Base-by-base conservation (phyloP, 768 basidiomycete genomes). In the Leccinum ochraceum region DNA sequence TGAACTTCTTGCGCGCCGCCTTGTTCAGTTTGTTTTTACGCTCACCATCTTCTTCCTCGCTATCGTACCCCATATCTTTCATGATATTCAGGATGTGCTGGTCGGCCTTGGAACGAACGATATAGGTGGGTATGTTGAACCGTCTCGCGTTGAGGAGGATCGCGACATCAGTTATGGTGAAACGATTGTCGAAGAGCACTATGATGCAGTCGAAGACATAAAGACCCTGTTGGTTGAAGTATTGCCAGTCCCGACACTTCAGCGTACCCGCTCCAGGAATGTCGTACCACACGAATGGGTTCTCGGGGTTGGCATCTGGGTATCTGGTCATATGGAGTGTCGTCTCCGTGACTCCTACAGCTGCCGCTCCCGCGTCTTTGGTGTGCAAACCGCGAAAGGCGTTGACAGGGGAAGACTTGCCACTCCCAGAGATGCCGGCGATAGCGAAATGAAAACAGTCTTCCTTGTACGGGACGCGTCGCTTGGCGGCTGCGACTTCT, bases 81-180 rank as follows among this genome's bases (percentile, higher is more conserved):
- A 71, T 68, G 37, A 61, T 4, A 24, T 71, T 71, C 22, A 49
- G 53, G 36, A 73, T 69, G 30, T 74, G 71, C n/a, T 68, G 70
- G 56, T 77, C 75, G 0, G 76, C 69, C 54, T 78, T 76, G 16
- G 77, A 77, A 2, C 76, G 76, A 22, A 77, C 72, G 37, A 77
- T 73, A 52, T 70, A 73, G 0, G 67, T 67, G 4, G 77, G 74
- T 32, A 77, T 76, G 0, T 69, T 64, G 63, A 69, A 75, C 4
- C 64, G 68, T 30, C 57, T 65, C 56, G 69, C 72, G 57, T 73
- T 74, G 7, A 59, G 57, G 34, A 77, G 69, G 56, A 78, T 72
- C 9, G 74, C 73, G 7, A 71, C 58, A 17, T 75, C 76, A 5
- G 75, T 75, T 63, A 63, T 66, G 0, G 74, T 75, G 60, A 77